phyloP scores from a whole-genome alignment of 2,329 filamentous ascomycete species.

The Didymella arachidicola region DNA sequence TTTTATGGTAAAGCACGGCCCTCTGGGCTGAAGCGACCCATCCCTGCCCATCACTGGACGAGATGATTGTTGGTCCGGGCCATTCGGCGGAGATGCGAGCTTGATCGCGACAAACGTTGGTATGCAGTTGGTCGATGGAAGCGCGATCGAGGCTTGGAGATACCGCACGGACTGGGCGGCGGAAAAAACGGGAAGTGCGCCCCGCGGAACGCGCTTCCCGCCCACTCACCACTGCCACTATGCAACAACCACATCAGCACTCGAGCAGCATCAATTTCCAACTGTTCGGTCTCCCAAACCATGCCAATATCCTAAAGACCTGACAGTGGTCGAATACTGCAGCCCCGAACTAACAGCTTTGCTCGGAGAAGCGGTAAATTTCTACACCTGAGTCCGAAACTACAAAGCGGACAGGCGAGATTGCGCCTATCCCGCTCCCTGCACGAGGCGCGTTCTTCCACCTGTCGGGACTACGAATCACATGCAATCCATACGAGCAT shows the following conservation, averaged over 20 bases:
- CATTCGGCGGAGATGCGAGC: background rate
- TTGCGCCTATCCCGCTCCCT: conserved; percentile 4
- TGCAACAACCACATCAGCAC: background rate
- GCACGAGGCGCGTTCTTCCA: background rate
- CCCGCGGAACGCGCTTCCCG: background rate
- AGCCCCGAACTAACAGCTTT: background rate
- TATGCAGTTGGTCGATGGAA: background rate
- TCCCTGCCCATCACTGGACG: background rate
- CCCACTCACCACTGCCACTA: background rate
- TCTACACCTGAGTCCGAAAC: background rate
- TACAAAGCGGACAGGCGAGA: conserved; percentile 3
- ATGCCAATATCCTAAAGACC: background rate
- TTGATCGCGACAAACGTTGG: background rate
- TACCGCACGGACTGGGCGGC: background rate
- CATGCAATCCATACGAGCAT: background rate
- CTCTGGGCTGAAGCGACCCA: background rate
- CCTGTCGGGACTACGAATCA: background rate
- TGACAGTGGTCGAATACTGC: background rate
- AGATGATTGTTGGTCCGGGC: background rate
- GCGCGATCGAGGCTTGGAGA: background rate
- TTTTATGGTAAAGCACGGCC: background rate
- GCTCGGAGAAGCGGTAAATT: background rate
- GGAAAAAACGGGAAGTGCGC: background rate
- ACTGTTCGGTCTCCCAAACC: background rate
- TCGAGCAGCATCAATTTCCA: too few relatives aligned